Conservation (phyloP, 2,329 filamentous ascomycete species). For the Chrysosporium keratinophilum region DNA sequence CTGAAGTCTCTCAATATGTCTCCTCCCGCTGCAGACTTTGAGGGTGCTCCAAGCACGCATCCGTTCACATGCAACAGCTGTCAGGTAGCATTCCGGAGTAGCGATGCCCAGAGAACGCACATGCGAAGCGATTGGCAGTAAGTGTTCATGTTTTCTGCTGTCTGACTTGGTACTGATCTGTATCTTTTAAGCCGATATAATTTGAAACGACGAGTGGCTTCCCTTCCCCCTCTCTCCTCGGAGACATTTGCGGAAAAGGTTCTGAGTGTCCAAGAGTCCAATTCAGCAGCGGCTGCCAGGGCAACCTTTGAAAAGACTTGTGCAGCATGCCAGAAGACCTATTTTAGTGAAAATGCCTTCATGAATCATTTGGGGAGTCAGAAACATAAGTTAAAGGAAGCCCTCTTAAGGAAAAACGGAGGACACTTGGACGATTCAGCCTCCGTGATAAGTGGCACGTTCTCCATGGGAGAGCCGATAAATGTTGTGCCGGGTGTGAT, state of each 20-base stretch:
- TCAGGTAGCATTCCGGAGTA: conserved; percentile 89
- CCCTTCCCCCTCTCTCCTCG: conserved; percentile 67
- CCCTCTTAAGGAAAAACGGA: conserved; percentile 37
- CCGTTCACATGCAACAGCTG: conserved; percentile 98
- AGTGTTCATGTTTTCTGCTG: conserved; percentile 33
- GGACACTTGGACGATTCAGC: conserved; percentile 56
- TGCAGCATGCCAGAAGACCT: conserved; percentile 75
- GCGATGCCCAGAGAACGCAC: conserved; percentile 83
- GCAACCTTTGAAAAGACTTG: conserved; percentile 81
- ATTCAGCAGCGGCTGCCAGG: conserved; percentile 74
- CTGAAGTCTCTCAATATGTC: conserved; percentile 8
- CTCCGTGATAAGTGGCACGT: conserved; percentile 71
- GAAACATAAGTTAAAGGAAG: conserved; percentile 68
- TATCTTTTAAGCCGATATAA: conserved; percentile 64
- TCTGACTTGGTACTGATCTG: conserved; percentile 4
- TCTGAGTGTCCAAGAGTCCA: conserved; percentile 73
- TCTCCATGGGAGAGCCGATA: conserved; percentile 76
- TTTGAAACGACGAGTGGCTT: conserved; percentile 59
- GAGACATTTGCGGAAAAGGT: conserved; percentile 96
- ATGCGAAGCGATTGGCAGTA: conserved; percentile 99
- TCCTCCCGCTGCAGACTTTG: not conserved
- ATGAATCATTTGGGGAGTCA: conserved; percentile 84
- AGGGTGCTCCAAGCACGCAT: conserved; percentile 45
- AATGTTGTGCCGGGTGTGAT: conserved; percentile 22
- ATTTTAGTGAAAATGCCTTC: conserved; percentile 93